Evolutionary conservation across 2,329 filamentous ascomycete genomes (phyloP).

Genomic region (Aurifilum marmelostoma): DNA sequence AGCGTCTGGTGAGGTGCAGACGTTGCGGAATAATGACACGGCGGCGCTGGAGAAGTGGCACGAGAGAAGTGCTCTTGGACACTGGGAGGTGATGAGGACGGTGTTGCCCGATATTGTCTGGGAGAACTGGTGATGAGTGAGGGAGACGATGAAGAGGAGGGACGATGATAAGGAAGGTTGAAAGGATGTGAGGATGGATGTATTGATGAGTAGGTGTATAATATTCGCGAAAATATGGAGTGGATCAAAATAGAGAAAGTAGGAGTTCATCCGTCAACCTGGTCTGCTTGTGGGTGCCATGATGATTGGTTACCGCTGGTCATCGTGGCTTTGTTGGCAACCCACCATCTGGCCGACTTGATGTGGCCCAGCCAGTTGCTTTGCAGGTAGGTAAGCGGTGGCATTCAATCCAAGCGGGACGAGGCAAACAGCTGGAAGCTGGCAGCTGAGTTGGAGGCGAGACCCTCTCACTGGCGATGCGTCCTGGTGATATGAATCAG

Average conservation of each 20-base stretch:
- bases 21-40: conserved; percentile 68
- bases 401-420: not conserved
- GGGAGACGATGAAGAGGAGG: not conserved
- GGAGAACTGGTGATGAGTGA: conserved; percentile 74
- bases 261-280: not conserved
- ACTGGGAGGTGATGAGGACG: conserved; percentile 90
- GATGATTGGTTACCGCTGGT: not conserved
- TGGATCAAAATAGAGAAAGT: not conserved
- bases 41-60: conserved; percentile 72
- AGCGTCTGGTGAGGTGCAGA: conserved; percentile 47
- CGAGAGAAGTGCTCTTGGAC: conserved; percentile 74
- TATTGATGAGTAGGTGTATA: not conserved
- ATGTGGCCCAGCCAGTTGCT: not conserved
- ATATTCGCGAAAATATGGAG: not conserved
- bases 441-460: not conserved
- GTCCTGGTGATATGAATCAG: not conserved
- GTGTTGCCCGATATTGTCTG: conserved; percentile 80
- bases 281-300: not conserved
- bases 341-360: not conserved
- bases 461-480: not conserved
- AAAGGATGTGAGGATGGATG: not conserved
- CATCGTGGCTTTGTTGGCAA: not conserved
- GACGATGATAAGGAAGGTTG: not conserved
- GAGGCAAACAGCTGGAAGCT: not conserved
- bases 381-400: not conserved